Percentiles rank a stretch among this genome's conserved stretches.
These are phyloP conservation scores for Mycena leptocephala DNA, from an alignment of 768 basidiomycete species.

Conservation along the genomic window DNA sequence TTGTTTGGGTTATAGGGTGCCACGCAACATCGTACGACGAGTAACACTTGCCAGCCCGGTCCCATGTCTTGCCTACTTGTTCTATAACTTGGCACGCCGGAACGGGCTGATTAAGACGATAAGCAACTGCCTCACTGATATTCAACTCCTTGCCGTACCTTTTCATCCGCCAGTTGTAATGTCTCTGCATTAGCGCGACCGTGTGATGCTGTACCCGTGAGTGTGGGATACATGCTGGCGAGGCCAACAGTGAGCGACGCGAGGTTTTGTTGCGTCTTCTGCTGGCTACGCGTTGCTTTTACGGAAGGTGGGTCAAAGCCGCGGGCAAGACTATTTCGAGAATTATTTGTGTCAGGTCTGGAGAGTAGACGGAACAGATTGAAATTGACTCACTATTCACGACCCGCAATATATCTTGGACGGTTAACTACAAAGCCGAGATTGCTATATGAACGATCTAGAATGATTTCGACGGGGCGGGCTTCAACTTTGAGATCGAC, in stretches of 20 bases:
- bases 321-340: slow-evolving; percentile 16
- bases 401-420: background rate
- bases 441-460: slow-evolving; percentile 25
- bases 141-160: background rate
- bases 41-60: background rate
- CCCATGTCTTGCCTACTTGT: slow-evolving; percentile 7
- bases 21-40: slow-evolving; percentile 15
- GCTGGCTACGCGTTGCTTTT: background rate
- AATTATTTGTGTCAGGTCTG: too few relatives aligned
- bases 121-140: background rate
- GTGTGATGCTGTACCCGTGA: background rate
- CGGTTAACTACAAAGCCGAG: background rate
- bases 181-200: background rate
- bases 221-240: background rate
- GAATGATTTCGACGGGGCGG: background rate
- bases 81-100: background rate
- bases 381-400: background rate
- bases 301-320: slow-evolving; percentile 2
- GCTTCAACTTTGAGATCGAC: slow-evolving; percentile 16
- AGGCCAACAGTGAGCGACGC: background rate
- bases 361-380: too few relatives aligned
- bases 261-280: background rate
- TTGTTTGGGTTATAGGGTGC: background rate
- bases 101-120: background rate
- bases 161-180: background rate